Base-by-base conservation (phyloP, 1,284 basidiomycete genomes). In the Amylostereum areolatum region DNA sequence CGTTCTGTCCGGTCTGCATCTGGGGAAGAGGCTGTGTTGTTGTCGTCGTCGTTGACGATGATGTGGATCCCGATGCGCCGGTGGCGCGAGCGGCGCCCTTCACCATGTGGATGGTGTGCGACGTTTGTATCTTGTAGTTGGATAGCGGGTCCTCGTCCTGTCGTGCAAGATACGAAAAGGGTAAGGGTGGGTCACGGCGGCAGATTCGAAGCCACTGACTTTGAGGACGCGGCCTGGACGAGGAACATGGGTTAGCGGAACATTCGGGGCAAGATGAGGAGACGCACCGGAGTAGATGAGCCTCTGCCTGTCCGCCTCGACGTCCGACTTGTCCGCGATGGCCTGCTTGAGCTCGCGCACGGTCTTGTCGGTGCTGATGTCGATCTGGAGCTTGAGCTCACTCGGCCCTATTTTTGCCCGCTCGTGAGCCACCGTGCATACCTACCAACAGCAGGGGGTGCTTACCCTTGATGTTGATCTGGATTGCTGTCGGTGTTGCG, bases 21-120 rank as follows among this genome's bases (percentile, higher is more conserved):
- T 74, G 75, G 43, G 83, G 89, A 28, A 88, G 72, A 49, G 75
- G 75, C 39, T 66, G 63, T n/a, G n/a, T n/a, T n/a, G n/a, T n/a
- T 10, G 71, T 52, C 9, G 66, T 46, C 6, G 68, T 42, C 2
- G 68, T 25, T 42, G 64, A 54, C 0, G 62, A 52, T 4, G 63
- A 50, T 2, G 70, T 56, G 1, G 65, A 46, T 6, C 57, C 59
- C 2, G 72, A 8, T 24, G 24, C 28, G 41, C 41, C 41, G 5
- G 25, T 66, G 1, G 80, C 62, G 31, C 85, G 81, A 8, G 84
- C 74, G 2, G 80, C 83, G 40, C 91, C 89, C 66, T 95, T 96
- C 59, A 96, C 92, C 88, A 96, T 92, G 64, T 95, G 92, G 42
- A 95, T 83, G 0, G 92, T 94, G 64, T 96, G 89, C 7, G 80